A percentile compares a stretch with the other conserved stretches of the same genome.
Evolutionary conservation across 2,329 filamentous ascomycete species (phyloP).

Genomic region (Nothophoma quercina): DNA sequence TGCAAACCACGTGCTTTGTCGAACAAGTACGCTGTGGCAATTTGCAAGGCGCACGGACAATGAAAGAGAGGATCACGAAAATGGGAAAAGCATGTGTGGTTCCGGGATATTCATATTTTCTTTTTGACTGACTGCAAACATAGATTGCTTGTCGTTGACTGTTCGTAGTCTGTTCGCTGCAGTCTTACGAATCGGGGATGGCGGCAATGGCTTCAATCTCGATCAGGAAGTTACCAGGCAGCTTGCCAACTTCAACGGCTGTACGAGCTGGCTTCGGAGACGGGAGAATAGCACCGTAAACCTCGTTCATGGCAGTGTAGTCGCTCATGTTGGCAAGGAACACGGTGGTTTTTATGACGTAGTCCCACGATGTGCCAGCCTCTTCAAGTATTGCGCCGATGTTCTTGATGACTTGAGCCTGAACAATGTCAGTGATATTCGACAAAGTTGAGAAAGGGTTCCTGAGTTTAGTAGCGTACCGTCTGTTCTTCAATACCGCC

Average conservation of each 20-base stretch:
- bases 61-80: no score
- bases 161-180: no score
- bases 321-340: conserved; percentile 45
- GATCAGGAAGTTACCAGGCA: conserved; percentile 41
- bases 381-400: conserved; percentile 40
- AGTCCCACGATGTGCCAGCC: conserved; percentile 44
- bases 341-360: conserved; percentile 45
- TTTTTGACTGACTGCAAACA: no score
- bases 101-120: no score
- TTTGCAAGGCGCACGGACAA: no score
- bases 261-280: conserved; percentile 42
- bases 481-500: conserved; percentile 39
- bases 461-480: no score
- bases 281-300: conserved; percentile 41
- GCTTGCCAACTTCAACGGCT: conserved; percentile 41
- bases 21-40: no score
- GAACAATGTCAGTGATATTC: not conserved
- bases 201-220: conserved; percentile 45
- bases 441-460: no score
- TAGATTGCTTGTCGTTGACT: no score
- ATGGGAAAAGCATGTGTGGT: no score
- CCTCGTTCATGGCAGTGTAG: conserved; percentile 44
- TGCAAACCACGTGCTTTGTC: no score
- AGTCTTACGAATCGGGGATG: conserved; percentile 31
- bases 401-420: conserved; percentile 47